Base-by-base conservation (phyloP, 768 basidiomycete species). In the Mrakia gelida region DNA sequence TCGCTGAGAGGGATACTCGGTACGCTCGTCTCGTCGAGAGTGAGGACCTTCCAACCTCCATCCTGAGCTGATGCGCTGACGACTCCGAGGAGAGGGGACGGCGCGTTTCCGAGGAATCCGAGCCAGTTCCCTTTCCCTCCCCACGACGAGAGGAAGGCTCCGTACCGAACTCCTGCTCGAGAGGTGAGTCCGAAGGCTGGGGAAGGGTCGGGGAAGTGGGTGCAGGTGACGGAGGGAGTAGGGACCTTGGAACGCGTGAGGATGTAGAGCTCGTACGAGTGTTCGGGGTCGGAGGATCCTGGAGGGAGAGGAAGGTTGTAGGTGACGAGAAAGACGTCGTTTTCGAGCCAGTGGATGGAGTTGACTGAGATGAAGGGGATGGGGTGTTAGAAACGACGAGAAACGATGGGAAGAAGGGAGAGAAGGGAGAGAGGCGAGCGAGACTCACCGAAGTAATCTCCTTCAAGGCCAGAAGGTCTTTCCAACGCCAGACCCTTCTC, bases 301-400 rank as follows among this genome's bases (percentile, higher is more conserved):
- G 63, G 54, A 8, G 80, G 38, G 3, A 76, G 79, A 5, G 80
- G 76, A 4, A 75, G 70, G 11, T 77, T 77, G 76, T 86, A 87
- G 15, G 82, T 81, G 9, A 82, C 85, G 70, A 86, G 79, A 78
- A 86, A 86, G 52, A 86, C 79, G 77, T 85, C 83, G 80, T 86
- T 87, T 80, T 87, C 86, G 23, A 86, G 81, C 86, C 86, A 87
- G 38, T 83, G 81, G 28, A 86, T 77, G 32, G 80, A 82, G 6
- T 77, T 71, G 68, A 75, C 74, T 75, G 28, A 7, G n/a, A 34
- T 38, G 23, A 62, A 23, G n/a, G 38, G 13, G 38, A n/a, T n/a
- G n/a, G n/a, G n/a, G n/a, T n/a, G 74, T 45, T 16, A 56, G 41
- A 7, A 5, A 5, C 38, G 28, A 9, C 18, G 18, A 62, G 81